A percentile compares a stretch with the other conserved stretches of the same genome.
These are phyloP conservation scores for Boletus insuetus DNA, from an alignment of 768 basidiomycete species.

Conservation along the genomic window DNA sequence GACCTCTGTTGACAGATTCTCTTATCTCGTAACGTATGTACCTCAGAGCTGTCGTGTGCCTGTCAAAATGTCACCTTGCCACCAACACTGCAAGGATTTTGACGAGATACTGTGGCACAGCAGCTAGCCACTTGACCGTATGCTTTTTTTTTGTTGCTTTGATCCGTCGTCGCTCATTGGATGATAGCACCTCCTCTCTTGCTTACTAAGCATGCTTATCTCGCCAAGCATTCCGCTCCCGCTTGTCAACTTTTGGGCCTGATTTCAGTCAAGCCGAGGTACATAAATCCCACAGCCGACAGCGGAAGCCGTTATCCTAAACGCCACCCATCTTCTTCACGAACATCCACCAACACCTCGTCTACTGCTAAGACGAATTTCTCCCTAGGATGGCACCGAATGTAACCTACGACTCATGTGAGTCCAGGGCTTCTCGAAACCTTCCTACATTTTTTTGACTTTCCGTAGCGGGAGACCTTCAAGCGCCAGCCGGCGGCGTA, in stretches of 20 bases:
- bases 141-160: neutral
- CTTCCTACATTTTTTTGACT: neutral
- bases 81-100: neutral
- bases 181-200: constrained; percentile 17
- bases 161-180: constrained; percentile 14
- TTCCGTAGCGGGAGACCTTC: constrained; percentile 39
- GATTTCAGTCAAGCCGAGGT: neutral
- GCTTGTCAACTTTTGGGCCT: neutral
- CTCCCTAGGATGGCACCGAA: constrained; percentile 37
- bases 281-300: constrained; percentile 20
- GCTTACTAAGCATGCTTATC: constrained; percentile 25
- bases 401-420: constrained; percentile 41
- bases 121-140: neutral
- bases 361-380: neutral
- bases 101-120: constrained; percentile 18
- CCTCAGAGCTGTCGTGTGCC: neutral
- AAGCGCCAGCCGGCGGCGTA: constrained; percentile 15
- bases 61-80: constrained; percentile 6
- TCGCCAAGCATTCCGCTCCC: constrained; percentile 3
- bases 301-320: constrained; percentile 20
- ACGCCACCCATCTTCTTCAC: neutral
- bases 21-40: constrained; percentile 13
- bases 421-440: constrained; percentile 2
- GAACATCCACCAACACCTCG: neutral
- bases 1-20: constrained; percentile 3